Base-by-base conservation (phyloP, 139 green algal genomes). In the Ostreobium quekettii region DNA sequence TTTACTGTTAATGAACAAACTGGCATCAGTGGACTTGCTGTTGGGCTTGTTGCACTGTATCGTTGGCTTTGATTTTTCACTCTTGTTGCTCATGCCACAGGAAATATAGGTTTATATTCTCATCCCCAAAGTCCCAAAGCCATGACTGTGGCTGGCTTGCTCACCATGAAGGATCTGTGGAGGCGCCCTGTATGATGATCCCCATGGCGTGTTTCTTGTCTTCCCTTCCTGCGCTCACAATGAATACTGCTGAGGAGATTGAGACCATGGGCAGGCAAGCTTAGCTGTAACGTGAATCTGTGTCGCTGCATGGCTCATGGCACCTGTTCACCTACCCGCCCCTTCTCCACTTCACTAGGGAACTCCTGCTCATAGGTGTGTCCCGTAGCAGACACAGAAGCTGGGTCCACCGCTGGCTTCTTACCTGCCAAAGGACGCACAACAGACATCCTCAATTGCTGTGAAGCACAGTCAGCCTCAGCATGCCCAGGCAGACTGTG, bases 291-390 rank as follows among this genome's bases (percentile, higher is more conserved):
- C n/a, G n/a, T n/a, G n/a, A n/a, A n/a, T n/a, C n/a, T n/a, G n/a
- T n/a, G n/a, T n/a, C n/a, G n/a, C 7, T 29, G 8, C 31, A 72
- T 5, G 22, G 11, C 49, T 61, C 6, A 7, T 6, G 33, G 11
- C 8, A 42, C 24, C 11, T 36, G 48, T n/a, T 32, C n/a, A 71
- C 30, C 15, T 67, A 66, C 4, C 66, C 74, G 73, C 1, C 67
- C 76, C 36, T 72, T 74, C 5, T 67, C 37, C 47, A 83, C 82
- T 47, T 88, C 80, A 2, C 74, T 39, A 0, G 67, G 58, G 77
- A 88, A 88, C 71, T 85, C 80, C 36, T 86, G 38, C 70, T 86
- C 77, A 37, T 86, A 86, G 0, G 66, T 77, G n/a, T 74, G 70
- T 29, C 74, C 77, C 22, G 35, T 67, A 2, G 83, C 76, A 4